phyloP scores from a whole-genome alignment of 2,329 filamentous ascomycete species.

The Pseudodiploospora longispora region DNA sequence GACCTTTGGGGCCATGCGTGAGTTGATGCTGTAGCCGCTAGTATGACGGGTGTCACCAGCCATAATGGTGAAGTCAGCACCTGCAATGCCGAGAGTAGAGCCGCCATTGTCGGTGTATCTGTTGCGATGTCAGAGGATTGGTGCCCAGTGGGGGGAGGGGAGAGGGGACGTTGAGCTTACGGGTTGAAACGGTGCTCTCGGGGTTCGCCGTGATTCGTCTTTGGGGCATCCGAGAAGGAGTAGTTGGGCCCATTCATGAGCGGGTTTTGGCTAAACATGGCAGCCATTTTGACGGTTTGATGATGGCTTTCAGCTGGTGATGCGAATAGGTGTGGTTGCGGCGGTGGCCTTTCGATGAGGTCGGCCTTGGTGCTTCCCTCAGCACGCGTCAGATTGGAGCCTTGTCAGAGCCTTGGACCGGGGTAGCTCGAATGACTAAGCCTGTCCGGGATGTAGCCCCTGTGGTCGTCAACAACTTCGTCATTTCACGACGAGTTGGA shows the following conservation, averaged over 20 bases:
- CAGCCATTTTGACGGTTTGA: slow-evolving; percentile 41
- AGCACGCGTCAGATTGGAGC: slow-evolving; percentile 43
- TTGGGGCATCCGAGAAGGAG: slow-evolving; percentile 56
- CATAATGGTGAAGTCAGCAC: slow-evolving; percentile 90
- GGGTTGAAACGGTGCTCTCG: slow-evolving; percentile 85
- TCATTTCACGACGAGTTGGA: slow-evolving; percentile 2
- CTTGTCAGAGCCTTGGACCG: slow-evolving; percentile 30
- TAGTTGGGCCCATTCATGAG: slow-evolving; percentile 62
- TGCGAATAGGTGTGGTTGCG: slow-evolving; percentile 8
- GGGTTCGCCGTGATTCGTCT: slow-evolving; percentile 43
- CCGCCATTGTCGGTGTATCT: slow-evolving; percentile 98
- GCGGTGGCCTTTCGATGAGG: slow-evolving; percentile 6
- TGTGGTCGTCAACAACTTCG: slow-evolving; percentile 2
- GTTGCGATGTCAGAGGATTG: neutral
- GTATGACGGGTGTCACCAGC: slow-evolving; percentile 95
- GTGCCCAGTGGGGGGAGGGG: no score
- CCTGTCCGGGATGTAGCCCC: slow-evolving; percentile 6
- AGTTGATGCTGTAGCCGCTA: slow-evolving; percentile 98
- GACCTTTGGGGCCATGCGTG: slow-evolving; percentile 87
- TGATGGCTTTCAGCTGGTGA: neutral
- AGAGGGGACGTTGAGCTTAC: slow-evolving; percentile 42
- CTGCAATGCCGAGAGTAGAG: slow-evolving; percentile 89
- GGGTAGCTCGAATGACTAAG: slow-evolving; percentile 37
- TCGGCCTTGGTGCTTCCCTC: slow-evolving; percentile 19
- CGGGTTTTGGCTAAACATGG: slow-evolving; percentile 65